Percentiles rank a stretch among this genome's conserved stretches.
phyloP scores from a whole-genome alignment of 116 monocot species.

The Zostera marina region DNA sequence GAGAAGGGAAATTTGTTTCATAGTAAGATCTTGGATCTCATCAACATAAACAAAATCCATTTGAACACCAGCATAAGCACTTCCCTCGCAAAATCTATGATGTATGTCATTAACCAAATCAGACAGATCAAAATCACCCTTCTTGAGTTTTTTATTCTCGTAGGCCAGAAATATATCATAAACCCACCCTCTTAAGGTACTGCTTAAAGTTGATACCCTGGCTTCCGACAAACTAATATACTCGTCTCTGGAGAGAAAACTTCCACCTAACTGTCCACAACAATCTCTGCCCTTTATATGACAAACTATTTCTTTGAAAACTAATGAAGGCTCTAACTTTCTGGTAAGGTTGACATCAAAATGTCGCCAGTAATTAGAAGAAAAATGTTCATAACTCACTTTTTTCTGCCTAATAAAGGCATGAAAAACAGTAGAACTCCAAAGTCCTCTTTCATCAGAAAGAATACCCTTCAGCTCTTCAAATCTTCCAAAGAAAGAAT shows the following conservation, averaged over 20 bases:
- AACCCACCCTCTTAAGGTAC: constrained; percentile 14
- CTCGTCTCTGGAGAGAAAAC: constrained; percentile 14
- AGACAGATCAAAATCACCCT: constrained; percentile 50
- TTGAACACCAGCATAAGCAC: constrained; percentile 9
- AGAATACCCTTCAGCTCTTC: constrained; percentile 4
- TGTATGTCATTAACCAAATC: constrained; percentile 57
- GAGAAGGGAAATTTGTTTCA: constrained; percentile 48
- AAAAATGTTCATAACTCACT: constrained; percentile 42
- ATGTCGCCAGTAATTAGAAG: constrained; percentile 42
- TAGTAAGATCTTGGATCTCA: constrained; percentile 68
- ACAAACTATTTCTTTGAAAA: constrained; percentile 58
- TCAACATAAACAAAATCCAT: constrained; percentile 59
- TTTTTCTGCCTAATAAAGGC: constrained; percentile 25
- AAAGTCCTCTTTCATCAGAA: constrained; percentile 8
- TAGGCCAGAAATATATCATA: constrained; percentile 54
- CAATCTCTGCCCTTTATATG: constrained; percentile 38
- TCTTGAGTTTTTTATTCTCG: constrained; percentile 25
- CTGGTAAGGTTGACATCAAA: constrained; percentile 36
- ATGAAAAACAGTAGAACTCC: constrained; percentile 25
- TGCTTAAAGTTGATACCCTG: constrained; percentile 22
- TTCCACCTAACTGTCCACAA: background rate
- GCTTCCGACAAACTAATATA: constrained; percentile 34
- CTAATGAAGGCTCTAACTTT: constrained; percentile 32
- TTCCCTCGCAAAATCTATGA: constrained; percentile 1
- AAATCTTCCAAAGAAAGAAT: constrained; percentile 42